Percentiles rank a stretch among this genome's conserved stretches.
Conservation (phyloP, 768 basidiomycete species). For the Leucogyrophana mollusca region DNA sequence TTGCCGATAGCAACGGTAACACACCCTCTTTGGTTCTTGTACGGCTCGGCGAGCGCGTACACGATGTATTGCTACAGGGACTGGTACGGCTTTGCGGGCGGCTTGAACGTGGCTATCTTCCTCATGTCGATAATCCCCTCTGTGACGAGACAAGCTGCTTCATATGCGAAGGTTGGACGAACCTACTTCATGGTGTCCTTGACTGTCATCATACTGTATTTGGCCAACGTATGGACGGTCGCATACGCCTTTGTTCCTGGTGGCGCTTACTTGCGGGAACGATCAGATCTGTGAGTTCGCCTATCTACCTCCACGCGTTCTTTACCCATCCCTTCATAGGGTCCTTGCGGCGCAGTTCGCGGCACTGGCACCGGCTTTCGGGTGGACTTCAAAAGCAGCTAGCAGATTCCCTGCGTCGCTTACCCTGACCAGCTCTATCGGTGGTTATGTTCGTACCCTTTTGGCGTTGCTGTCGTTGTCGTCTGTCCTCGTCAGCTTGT, state of each 20-base stretch:
- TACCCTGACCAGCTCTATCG: slow-evolving; percentile 17
- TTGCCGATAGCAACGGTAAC: slow-evolving; percentile 31
- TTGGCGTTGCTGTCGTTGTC: slow-evolving; percentile 41
- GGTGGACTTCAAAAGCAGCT: slow-evolving; percentile 28
- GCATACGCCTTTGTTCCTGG: slow-evolving; percentile 92
- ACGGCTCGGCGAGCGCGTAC: slow-evolving; percentile 52
- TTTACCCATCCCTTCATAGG: slow-evolving; percentile 33
- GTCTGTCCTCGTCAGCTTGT: slow-evolving; percentile 54
- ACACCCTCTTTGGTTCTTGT: slow-evolving; percentile 52
- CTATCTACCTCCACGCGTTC: neutral
- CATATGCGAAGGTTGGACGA: slow-evolving; percentile 39
- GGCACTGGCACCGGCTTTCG: slow-evolving; percentile 48
- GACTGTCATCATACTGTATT: slow-evolving; percentile 58
- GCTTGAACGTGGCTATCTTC: slow-evolving; percentile 62
- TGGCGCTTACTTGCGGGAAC: slow-evolving; percentile 70
- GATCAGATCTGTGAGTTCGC: slow-evolving; percentile 63
- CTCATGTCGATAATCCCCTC: slow-evolving; percentile 61
- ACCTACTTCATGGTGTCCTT: slow-evolving; percentile 58
- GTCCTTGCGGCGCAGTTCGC: slow-evolving; percentile 54
- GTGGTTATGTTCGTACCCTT: slow-evolving; percentile 29
- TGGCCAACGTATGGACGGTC: slow-evolving; percentile 78
- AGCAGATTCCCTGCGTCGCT: neutral
- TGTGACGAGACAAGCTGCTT: slow-evolving; percentile 48
- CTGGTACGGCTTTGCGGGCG: slow-evolving; percentile 71
- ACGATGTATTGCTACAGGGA: slow-evolving; percentile 58